Base-by-base conservation (phyloP, 768 basidiomycete genomes). In the Panellus pusillus region DNA sequence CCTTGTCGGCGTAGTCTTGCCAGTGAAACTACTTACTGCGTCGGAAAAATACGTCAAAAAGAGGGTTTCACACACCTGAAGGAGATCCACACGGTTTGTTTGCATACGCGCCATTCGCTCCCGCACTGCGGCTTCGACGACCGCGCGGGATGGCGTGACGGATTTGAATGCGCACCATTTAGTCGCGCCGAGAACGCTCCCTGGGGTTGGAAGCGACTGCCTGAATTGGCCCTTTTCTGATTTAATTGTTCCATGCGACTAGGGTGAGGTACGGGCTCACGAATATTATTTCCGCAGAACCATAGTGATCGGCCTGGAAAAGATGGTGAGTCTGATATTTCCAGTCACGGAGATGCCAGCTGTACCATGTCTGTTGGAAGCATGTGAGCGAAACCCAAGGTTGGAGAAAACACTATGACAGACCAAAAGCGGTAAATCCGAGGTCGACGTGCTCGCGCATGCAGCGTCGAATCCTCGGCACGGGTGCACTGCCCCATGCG, bases 151-250 rank as follows among this genome's bases (percentile, higher is more conserved):
- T 1, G 80, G 75, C 12, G 69, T 68, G 9, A 75, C 71, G 19
- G 70, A 68, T 52, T 79, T 74, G 72, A 92, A 92, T 9, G 89
- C 80, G 67, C 89, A 92, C 89, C 89, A 93, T 65, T 93, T 93
- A 7, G 91, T 93, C 2, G 86, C 89, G 37, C 88, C 86, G 37
- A 92, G 60, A 9, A 87, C 76, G 4, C 66, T 61, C 27, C 71
- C 62, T 28, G 75, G 62, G 35, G 69, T 55, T 20, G 74, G 66
- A 20, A 81, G 66, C 14, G 76, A 72, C 61, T 72, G 65, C 62
- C 77, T 77, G 70, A 88, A 89, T 66, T 86, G 82, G 11, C 89
- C 91, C 89, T 43, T 55, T 11, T 15, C 19, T n/a, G 36, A 9
- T 24, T 49, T 41, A 49, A 31, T 44, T 17, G 9, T 28, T 17